Evolutionary conservation across 2,329 filamentous ascomycete species (phyloP).

Genomic region (Kalmusia sp.): DNA sequence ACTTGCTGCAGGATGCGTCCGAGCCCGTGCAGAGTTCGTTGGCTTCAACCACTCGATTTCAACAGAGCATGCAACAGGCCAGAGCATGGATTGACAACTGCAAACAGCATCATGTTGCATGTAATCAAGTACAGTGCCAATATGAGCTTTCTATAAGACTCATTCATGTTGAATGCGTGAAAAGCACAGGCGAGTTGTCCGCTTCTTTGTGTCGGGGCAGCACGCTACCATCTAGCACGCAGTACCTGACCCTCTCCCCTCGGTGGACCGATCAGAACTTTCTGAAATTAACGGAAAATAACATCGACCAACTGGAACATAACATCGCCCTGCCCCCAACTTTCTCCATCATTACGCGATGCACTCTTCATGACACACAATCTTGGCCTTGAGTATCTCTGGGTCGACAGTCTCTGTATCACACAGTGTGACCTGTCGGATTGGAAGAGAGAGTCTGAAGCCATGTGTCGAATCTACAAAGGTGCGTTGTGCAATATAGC

Average conservation of each 20-base stretch:
- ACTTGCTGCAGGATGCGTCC: neutral
- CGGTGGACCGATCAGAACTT: neutral
- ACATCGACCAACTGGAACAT: neutral
- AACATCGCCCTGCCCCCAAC: neutral
- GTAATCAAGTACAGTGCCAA: neutral
- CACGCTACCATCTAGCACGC: neutral
- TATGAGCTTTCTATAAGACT: neutral
- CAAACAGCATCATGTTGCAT: neutral
- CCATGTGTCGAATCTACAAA: slow-evolving; percentile 1
- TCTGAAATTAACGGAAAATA: neutral
- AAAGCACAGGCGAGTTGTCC: neutral
- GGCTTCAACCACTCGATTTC: neutral
- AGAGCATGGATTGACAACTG: neutral
- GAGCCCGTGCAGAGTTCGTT: neutral
- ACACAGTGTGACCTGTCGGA: neutral
- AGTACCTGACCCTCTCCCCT: neutral
- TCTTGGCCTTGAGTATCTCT: neutral
- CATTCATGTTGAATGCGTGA: neutral
- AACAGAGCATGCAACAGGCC: neutral
- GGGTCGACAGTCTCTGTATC: neutral
- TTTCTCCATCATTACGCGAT: neutral
- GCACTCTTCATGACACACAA: neutral
- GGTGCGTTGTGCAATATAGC: slow-evolving; percentile 1
- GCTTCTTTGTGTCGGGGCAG: neutral
- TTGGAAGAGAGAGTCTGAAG: neutral